Percentiles rank a stretch among this genome's conserved stretches.
Evolutionary conservation across 148 eudicot species (phyloP).

Genomic region (Camellia granthamiana): DNA sequence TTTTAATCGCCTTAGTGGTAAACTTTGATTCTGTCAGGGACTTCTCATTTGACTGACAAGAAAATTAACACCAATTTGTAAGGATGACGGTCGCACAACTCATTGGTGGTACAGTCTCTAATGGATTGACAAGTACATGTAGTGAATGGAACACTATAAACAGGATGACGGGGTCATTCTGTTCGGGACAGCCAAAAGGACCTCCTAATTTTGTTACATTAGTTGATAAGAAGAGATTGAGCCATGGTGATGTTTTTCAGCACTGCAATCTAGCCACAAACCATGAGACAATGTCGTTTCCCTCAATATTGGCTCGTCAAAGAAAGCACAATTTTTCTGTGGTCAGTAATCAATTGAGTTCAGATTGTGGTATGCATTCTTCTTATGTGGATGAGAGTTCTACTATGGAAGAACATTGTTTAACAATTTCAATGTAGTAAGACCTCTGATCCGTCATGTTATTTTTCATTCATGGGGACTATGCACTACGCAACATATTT

Average conservation of each 20-base stretch:
- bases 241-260: conserved; percentile 16
- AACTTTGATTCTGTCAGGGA: conserved; percentile 4
- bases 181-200: conserved; percentile 10
- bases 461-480: not conserved
- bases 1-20: not conserved
- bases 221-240: conserved; percentile 18
- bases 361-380: conserved; percentile 43
- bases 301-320: conserved; percentile 20
- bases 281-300: conserved; percentile 17
- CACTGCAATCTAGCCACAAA: conserved; percentile 28
- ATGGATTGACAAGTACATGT: conserved; percentile 20
- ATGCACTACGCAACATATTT: no score
- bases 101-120: conserved; percentile 22
- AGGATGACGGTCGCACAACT: conserved; percentile 26
- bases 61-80: not conserved
- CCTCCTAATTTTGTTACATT: conserved; percentile 14
- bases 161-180: conserved; percentile 12
- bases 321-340: conserved; percentile 32
- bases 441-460: conserved; percentile 8
- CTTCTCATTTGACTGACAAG: conserved; percentile 7
- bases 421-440: conserved; percentile 28
- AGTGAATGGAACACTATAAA: conserved; percentile 29
- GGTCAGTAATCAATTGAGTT: conserved; percentile 25
- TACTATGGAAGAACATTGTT: conserved; percentile 17
- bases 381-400: conserved; percentile 44